Evolutionary conservation across 2,329 filamentous ascomycete genomes (phyloP), one percentile per base, ranked within the genome.

Genomic region (Myriosclerotinia duriaeana): DNA sequence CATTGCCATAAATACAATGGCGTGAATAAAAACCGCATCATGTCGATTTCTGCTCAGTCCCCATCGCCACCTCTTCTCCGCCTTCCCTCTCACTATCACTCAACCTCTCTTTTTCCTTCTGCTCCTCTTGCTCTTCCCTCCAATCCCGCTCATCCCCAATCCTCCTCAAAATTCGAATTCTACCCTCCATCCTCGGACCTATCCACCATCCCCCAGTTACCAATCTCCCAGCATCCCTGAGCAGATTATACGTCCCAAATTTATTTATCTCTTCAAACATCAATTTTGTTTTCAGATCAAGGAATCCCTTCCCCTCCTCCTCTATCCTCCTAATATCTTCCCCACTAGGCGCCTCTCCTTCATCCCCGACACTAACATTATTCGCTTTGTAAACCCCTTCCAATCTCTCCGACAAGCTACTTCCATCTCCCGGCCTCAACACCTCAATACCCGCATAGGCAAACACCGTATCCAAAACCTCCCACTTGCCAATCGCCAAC

Each of bases 141-240:
- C 38, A 53, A 46, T 53, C n/a, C 40, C 46, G 40, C 46, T 59
- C 63, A 60, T 66, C 52, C 22, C 63, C 66, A 53, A 73, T 64
- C 67, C 70, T 73, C 65, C 53, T 72, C 68, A 76, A 65, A 64
- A 76, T 71, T 40, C 68, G 67, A 61, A 76, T 71, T 62, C 50
- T 72, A 20, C 85, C 84, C 69, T 80, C 80, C 84, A 89, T 87
- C 70, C 81, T 80, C 34, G 86, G 87, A 0, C 87, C 87, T 70
- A 85, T 70, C 87, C 87, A 90, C 84, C 85, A 88, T 0, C 87
- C 87, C 2, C 85, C 82, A 0, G 85, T 87, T 6, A 74, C 59
- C 53, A 78, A 69, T 67, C 82, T 81, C 8, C 85, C 79, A 38
- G 69, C 71, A 65, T 76, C 71, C 66, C 73, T 73, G 42, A 76